A percentile compares a stretch with the other conserved stretches of the same genome.
These are phyloP conservation scores for Tolypocladium ovalisporum DNA, from an alignment of 2,329 filamentous ascomycete species.

Conservation along the genomic window DNA sequence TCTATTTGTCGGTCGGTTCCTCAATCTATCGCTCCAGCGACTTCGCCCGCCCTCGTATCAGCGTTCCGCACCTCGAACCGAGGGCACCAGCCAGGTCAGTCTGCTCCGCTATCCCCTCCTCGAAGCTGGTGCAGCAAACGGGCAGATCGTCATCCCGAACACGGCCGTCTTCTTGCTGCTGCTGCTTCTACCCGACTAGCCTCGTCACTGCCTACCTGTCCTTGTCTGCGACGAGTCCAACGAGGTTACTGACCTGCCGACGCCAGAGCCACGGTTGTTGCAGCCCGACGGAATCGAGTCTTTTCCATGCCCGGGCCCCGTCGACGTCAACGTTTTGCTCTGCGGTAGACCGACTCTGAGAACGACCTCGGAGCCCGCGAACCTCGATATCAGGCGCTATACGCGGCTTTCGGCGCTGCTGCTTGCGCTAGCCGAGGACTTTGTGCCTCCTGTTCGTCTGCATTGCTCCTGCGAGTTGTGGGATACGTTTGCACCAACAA, in stretches of 20 bases:
- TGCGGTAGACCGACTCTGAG: background rate
- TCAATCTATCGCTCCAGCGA: background rate
- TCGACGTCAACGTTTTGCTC: constrained; percentile 1
- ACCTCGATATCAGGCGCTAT: background rate
- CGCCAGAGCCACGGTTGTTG: constrained; percentile 3
- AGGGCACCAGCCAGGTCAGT: background rate
- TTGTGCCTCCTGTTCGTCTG: background rate
- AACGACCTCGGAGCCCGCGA: background rate
- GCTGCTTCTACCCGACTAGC: background rate
- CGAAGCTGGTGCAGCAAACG: background rate
- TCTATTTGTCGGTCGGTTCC: background rate
- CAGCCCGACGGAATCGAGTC: constrained; percentile 15
- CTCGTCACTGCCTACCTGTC: background rate
- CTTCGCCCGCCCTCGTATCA: background rate
- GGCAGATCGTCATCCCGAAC: background rate
- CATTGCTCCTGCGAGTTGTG: constrained; percentile 11
- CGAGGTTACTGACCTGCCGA: background rate
- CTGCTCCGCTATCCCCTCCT: background rate
- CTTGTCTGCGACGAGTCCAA: background rate
- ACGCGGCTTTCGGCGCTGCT: background rate
- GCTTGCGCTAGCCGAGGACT: background rate
- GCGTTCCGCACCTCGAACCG: background rate
- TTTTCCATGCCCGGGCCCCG: constrained; percentile 2
- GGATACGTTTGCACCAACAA: constrained; percentile 13
- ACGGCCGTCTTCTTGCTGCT: background rate